Percentiles rank a stretch among this genome's conserved stretches.
phyloP scores from a whole-genome alignment of 129 eudicot species.

The Centaurea solstitialis region DNA sequence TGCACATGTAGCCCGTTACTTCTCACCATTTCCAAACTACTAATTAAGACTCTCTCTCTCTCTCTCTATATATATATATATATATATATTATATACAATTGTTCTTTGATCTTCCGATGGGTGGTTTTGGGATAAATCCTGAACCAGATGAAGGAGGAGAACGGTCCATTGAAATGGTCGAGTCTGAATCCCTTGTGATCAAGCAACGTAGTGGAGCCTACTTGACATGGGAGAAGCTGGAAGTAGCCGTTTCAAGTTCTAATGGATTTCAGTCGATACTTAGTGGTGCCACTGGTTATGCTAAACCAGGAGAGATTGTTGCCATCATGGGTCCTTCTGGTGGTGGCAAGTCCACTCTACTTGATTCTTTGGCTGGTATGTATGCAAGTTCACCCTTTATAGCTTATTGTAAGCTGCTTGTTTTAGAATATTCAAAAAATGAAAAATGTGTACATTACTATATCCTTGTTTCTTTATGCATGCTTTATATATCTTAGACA shows the following conservation, averaged over 20 bases:
- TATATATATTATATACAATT: too few species aligned
- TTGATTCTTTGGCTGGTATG: constrained; percentile 80
- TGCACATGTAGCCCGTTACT: background rate
- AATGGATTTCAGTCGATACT: constrained; percentile 44
- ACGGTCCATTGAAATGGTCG: constrained; percentile 7
- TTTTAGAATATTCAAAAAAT: background rate
- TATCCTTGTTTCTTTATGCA: background rate
- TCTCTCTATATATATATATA: too few species aligned
- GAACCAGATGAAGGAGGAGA: constrained; percentile 17
- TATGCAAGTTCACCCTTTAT: too few species aligned
- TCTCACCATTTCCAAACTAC: constrained; percentile 7
- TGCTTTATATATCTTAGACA: background rate
- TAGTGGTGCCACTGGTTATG: constrained; percentile 60
- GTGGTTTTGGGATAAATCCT: constrained; percentile 21
- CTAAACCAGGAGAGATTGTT: constrained; percentile 70
- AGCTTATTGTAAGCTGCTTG: background rate
- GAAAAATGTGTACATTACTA: too few species aligned
- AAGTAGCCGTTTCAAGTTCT: constrained; percentile 43
- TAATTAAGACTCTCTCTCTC: background rate
- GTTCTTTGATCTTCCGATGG: constrained; percentile 27
- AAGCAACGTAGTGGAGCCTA: constrained; percentile 37
- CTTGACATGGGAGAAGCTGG: constrained; percentile 74
- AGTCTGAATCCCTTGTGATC: constrained; percentile 7
- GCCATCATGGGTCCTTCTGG: constrained; percentile 98
- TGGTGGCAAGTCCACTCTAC: constrained; percentile 84